Conservation (phyloP, 2,329 filamentous ascomycete species). For the Neurospora sp. region DNA sequence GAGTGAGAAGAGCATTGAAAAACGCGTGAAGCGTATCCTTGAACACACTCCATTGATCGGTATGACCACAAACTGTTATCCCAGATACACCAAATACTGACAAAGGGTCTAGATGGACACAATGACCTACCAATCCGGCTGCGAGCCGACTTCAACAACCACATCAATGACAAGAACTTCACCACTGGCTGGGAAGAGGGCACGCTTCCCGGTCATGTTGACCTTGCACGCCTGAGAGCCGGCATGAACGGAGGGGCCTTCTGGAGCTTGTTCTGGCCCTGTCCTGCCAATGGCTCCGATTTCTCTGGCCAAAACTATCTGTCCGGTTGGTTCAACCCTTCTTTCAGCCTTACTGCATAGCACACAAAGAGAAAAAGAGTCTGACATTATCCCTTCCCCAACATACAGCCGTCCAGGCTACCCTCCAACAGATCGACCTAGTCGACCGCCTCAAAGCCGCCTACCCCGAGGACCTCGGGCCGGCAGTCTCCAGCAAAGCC, state of each 20-base stretch:
- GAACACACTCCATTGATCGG: constrained; percentile 39
- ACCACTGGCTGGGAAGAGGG: constrained; percentile 64
- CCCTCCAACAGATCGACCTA: constrained; percentile 66
- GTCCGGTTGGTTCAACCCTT: constrained; percentile 1
- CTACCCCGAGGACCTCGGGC: constrained; percentile 63
- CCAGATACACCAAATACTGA: constrained; percentile 8
- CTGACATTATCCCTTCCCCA: not conserved
- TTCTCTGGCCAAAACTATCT: constrained; percentile 55
- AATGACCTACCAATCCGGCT: constrained; percentile 76
- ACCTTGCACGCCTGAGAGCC: constrained; percentile 62
- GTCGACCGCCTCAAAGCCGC: constrained; percentile 51
- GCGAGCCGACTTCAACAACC: constrained; percentile 57
- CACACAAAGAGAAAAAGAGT: not conserved
- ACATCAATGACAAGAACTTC: constrained; percentile 67
- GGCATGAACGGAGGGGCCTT: constrained; percentile 79
- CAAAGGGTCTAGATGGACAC: constrained; percentile 59
- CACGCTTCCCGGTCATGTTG: constrained; percentile 59
- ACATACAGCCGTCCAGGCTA: constrained; percentile 25
- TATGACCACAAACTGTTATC: constrained; percentile 17
- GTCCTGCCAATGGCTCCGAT: constrained; percentile 61
- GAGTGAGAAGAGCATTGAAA: constrained; percentile 26
- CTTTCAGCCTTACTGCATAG: not conserved
- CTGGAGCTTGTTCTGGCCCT: constrained; percentile 79
- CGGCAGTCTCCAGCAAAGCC: constrained; percentile 46
- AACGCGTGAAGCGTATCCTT: constrained; percentile 37